Base-by-base conservation (phyloP, 805 yeast species). In the Torulaspora delbrueckii region DNA sequence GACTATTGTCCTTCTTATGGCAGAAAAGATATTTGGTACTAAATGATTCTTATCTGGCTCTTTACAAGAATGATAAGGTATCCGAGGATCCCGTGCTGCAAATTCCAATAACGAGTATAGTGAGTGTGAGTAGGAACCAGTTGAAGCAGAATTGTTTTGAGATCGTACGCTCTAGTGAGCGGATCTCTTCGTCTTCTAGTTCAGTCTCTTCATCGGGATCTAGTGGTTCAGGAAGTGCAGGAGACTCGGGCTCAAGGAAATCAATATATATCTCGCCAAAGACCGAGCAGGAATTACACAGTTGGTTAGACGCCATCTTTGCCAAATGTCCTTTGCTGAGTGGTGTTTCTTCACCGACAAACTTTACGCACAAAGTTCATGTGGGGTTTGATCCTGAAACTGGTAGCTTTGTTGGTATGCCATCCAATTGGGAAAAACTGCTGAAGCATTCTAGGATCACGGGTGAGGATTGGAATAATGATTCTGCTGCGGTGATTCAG, bases 401-500 rank as follows among this genome's bases (percentile, higher is more conserved):
- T 41, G 96, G 96, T 8, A 84, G 84, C 38, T 90, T 85, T 65
- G 88, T 95, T 1, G 99, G 97, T 4, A 76, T 93, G 54, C 99
- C 99, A 1, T 82, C 82, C 10, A 93, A 88, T 54, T 93, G 99
- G 99, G 91, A 88, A 53, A 77, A 82, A 54, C 72, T 90, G 36
- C 75, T 93, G 38, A 78, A 83, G 39, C 89, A 89, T 18, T 86
- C 93, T 45, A 91, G 96, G 45, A 89, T 93, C 53, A 86, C 96
- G 3, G 82, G 81, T 48, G 91, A 84, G 56, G 99, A 93, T 60
- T 93, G 90, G 77, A 81, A 84, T 59, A 86, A 85, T 53, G 90
- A 93, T 64, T 97, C 99, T 0, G 90, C 87, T 58, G 98, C 96
- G 0, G 96, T 93, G 16, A 85, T 86, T 69, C 95, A 88, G 60